Evolutionary conservation across 345 rosid genomes (phyloP).

Genomic region (Arabidopsis suecica): DNA sequence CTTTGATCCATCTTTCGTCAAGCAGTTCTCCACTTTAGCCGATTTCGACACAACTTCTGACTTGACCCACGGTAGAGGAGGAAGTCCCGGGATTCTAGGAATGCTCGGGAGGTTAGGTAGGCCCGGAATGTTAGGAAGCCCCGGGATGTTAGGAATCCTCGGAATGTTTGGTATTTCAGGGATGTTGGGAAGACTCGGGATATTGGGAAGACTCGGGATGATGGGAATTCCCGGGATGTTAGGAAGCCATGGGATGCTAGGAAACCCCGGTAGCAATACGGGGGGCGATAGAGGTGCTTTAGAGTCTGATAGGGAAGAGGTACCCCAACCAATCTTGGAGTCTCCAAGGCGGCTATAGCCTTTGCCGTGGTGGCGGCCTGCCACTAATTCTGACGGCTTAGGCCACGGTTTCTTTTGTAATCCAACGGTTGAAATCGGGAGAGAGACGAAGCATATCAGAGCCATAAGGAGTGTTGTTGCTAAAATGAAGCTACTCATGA

Average conservation of each 20-base stretch:
- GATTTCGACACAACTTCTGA: constrained; percentile 4
- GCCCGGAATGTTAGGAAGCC: not conserved
- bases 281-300: not conserved
- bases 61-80: not conserved
- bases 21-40: constrained; percentile 13
- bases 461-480: constrained; percentile 11
- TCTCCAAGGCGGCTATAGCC: not conserved
- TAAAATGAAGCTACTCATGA: constrained; percentile 10
- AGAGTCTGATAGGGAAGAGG: constrained; percentile 3
- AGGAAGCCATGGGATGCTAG: not conserved
- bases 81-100: not conserved
- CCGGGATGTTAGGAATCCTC: not conserved
- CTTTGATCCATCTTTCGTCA: not conserved
- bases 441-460: not conserved
- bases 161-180: not conserved
- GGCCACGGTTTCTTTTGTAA: constrained; percentile 1
- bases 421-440: not conserved
- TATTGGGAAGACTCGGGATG: not conserved
- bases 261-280: not conserved
- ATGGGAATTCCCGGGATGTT: not conserved
- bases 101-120: not conserved
- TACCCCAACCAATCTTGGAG: constrained; percentile 12
- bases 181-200: not conserved
- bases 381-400: constrained; percentile 12
- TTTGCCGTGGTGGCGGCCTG: not conserved